A percentile compares a stretch with the other conserved stretches of the same genome.
Conservation (phyloP, 805 yeast species). For the Schwanniomyces vanrijiae region DNA sequence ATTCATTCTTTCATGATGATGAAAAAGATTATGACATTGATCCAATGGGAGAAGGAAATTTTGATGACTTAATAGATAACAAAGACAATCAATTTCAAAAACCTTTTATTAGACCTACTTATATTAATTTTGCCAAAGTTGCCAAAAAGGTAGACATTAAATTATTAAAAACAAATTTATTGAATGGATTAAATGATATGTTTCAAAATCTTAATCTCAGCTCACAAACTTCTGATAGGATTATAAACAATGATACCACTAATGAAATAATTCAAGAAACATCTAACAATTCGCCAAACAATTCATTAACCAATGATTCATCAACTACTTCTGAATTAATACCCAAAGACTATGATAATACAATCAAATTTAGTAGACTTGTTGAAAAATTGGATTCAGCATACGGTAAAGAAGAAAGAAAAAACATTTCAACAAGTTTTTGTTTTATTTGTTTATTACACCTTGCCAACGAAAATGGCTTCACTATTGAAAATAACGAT, state of each 20-base stretch:
- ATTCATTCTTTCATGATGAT: conserved; percentile 13
- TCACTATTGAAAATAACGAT: conserved; percentile 51
- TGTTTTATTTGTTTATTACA: conserved; percentile 83
- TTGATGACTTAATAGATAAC: conserved; percentile 1
- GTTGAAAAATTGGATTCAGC: conserved; percentile 48
- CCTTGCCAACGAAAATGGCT: conserved; percentile 82
- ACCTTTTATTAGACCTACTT: conserved; percentile 30
- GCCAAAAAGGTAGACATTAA: conserved; percentile 44
- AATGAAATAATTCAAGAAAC: background rate
- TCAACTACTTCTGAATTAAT: background rate
- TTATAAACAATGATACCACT: background rate
- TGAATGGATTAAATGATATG: conserved; percentile 22
- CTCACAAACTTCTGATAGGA: background rate
- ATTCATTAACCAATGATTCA: background rate
- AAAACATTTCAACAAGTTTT: conserved; percentile 79
- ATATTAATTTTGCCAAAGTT: conserved; percentile 41
- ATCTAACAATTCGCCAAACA: background rate
- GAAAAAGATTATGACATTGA: conserved; percentile 6
- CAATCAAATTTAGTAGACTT: conserved; percentile 20
- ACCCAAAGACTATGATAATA: background rate
- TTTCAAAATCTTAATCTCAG: background rate
- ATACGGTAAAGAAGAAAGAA: conserved; percentile 56
- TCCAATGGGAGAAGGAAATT: conserved; percentile 3
- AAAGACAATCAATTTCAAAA: conserved; percentile 8
- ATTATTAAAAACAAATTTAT: conserved; percentile 39